Evolutionary conservation across 176 grass and related monocot species (phyloP).

Genomic region (Zizania latifolia): DNA sequence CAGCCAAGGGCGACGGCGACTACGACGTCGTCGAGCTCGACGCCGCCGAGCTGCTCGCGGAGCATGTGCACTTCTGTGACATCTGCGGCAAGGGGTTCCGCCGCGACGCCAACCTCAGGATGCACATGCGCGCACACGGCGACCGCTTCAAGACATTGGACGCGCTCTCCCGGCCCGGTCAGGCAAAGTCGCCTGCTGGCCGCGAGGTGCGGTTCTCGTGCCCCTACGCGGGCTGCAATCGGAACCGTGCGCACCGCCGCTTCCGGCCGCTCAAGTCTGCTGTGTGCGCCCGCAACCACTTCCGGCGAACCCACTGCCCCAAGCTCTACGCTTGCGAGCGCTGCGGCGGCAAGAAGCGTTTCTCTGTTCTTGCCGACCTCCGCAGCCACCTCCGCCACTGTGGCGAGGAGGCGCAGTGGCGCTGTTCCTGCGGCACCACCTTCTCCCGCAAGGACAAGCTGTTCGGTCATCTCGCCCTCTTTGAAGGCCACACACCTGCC

Average conservation of each 20-base stretch:
- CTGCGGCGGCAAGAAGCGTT: conserved; percentile 80
- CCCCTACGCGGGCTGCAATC: conserved; percentile 71
- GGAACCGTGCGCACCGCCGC: conserved; percentile 70
- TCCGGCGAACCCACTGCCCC: conserved; percentile 93
- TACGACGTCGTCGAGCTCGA: conserved; percentile 88
- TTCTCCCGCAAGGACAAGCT: conserved; percentile 99
- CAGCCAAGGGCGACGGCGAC: conserved; percentile 31
- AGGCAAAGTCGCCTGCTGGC: conserved; percentile 20
- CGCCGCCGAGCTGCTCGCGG: conserved; percentile 68
- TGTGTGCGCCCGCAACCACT: conserved; percentile 89
- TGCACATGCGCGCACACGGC: conserved; percentile 98
- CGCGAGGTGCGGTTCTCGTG: conserved; percentile 75
- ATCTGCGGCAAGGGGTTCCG: conserved; percentile 97
- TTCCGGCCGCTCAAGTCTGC: conserved; percentile 91
- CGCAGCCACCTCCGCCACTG: conserved; percentile 89
- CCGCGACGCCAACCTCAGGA: conserved; percentile 95
- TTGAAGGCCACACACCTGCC: conserved; percentile 85
- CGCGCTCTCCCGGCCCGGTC: conserved; percentile 67
- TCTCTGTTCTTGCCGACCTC: conserved; percentile 82
- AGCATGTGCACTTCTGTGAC: conserved; percentile 88
- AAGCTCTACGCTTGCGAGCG: conserved; percentile 82
- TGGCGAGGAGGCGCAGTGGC: conserved; percentile 72
- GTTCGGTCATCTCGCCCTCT: conserved; percentile 81
- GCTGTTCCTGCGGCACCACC: conserved; percentile 92
- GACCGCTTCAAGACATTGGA: conserved; percentile 95